phyloP scores from a whole-genome alignment of 2,329 filamentous ascomycete genomes.

The Aspergillus latus region DNA sequence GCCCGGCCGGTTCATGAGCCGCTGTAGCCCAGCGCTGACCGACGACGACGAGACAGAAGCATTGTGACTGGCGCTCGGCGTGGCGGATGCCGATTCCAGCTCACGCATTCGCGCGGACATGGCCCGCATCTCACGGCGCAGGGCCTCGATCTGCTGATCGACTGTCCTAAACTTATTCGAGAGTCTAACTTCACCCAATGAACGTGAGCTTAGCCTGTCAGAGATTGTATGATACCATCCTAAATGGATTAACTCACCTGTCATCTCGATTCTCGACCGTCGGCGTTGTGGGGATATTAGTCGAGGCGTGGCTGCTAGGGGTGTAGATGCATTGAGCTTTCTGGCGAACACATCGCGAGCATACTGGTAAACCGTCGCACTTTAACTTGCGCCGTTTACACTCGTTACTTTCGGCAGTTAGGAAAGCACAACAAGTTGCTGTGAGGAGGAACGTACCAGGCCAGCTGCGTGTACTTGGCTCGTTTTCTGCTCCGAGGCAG shows the following conservation, averaged over 20 bases:
- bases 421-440: neutral
- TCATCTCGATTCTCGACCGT: slow-evolving; percentile 22
- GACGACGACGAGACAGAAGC: slow-evolving; percentile 14
- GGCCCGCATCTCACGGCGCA: slow-evolving; percentile 32
- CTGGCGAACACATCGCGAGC: slow-evolving; percentile 62
- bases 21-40: slow-evolving; percentile 22
- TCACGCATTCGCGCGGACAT: slow-evolving; percentile 31
- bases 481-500: slow-evolving; percentile 30
- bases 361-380: slow-evolving; percentile 69
- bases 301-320: slow-evolving; percentile 54
- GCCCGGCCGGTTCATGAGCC: slow-evolving; percentile 33
- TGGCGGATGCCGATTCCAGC: slow-evolving; percentile 26
- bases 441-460: slow-evolving; percentile 28
- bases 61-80: slow-evolving; percentile 16
- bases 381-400: slow-evolving; percentile 75
- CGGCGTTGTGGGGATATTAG: slow-evolving; percentile 1
- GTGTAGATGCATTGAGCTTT: slow-evolving; percentile 66
- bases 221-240: neutral
- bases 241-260: slow-evolving; percentile 8
- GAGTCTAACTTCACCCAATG: neutral
- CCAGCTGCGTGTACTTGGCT: slow-evolving; percentile 38
- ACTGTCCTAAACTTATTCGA: slow-evolving; percentile 25
- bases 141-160: slow-evolving; percentile 28
- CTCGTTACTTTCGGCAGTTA: slow-evolving; percentile 56
- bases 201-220: neutral